Evolutionary conservation across 2,329 filamentous ascomycete genomes (phyloP).

Genomic region (Fusarium setosum): DNA sequence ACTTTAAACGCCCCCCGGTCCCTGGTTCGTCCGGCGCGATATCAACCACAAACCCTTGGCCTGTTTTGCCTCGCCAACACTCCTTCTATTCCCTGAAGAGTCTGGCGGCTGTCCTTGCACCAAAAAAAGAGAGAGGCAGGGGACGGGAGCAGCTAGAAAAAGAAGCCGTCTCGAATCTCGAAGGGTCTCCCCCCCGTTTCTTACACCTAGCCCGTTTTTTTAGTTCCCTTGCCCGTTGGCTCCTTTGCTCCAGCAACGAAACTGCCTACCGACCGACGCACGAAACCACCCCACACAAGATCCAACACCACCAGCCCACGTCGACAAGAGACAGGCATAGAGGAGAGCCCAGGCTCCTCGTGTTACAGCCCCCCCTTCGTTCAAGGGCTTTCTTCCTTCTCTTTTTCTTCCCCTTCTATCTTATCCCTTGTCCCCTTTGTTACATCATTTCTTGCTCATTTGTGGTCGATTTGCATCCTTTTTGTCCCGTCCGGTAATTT

Average conservation of each 20-base stretch:
- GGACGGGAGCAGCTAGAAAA: slow-evolving; percentile 14
- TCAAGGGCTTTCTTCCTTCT: slow-evolving; percentile 21
- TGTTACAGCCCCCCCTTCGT: slow-evolving; percentile 32
- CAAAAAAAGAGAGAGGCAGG: slow-evolving; percentile 30
- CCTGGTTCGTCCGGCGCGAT: slow-evolving; percentile 25
- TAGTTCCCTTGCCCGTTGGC: background rate
- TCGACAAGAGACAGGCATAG: slow-evolving; percentile 22
- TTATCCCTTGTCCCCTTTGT: slow-evolving; percentile 27
- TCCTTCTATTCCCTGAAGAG: background rate
- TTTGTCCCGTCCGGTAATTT: slow-evolving; percentile 18
- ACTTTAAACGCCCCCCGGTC: slow-evolving; percentile 30
- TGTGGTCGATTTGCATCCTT: background rate
- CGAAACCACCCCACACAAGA: background rate
- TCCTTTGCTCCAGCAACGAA: slow-evolving; percentile 18
- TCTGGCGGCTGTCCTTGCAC: background rate
- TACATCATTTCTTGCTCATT: slow-evolving; percentile 20
- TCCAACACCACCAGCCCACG: slow-evolving; percentile 21
- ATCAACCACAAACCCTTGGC: too few species aligned
- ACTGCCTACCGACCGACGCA: background rate
- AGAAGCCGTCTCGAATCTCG: slow-evolving; percentile 15
- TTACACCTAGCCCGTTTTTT: background rate
- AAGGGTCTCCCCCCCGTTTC: background rate
- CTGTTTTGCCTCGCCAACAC: slow-evolving; percentile 16
- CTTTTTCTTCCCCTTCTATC: slow-evolving; percentile 22
- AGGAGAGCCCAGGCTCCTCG: slow-evolving; percentile 8